Conservation (phyloP, 371 early-diverging fungal genomes). For the Apophysomyces variabilis region DNA sequence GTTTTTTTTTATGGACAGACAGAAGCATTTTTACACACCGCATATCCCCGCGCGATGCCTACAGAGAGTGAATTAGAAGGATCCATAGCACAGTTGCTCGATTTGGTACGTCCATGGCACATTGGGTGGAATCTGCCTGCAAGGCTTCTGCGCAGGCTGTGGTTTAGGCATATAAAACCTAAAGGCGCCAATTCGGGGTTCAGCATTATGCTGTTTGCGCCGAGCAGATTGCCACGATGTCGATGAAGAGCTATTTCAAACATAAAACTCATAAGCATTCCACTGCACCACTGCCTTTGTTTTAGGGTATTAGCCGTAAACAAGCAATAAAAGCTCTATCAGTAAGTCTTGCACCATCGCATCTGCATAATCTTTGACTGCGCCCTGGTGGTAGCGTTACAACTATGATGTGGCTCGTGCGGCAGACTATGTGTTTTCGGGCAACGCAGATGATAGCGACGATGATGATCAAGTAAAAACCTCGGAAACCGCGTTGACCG, state of each 20-base stretch:
- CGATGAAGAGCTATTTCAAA: too few species aligned
- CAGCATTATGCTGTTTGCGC: too few species aligned
- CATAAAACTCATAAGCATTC: too few species aligned
- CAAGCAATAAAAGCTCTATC: slow-evolving; percentile 47
- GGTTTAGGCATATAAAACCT: too few species aligned
- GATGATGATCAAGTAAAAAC: slow-evolving; percentile 11
- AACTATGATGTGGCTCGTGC: slow-evolving; percentile 56
- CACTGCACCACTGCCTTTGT: not conserved
- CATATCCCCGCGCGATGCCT: slow-evolving; percentile 8
- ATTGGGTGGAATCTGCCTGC: too few species aligned
- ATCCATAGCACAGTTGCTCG: slow-evolving; percentile 29
- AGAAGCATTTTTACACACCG: not conserved
- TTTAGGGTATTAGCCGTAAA: slow-evolving; percentile 43
- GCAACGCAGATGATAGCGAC: slow-evolving; percentile 25
- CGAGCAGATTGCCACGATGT: not conserved
- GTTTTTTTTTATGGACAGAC: too few species aligned
- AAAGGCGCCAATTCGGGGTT: too few species aligned
- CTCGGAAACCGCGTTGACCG: not conserved
- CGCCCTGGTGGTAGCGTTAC: slow-evolving; percentile 37
- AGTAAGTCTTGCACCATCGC: slow-evolving; percentile 25
- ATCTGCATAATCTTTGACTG: slow-evolving; percentile 1
- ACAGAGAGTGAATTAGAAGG: slow-evolving; percentile 9
- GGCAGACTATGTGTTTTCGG: slow-evolving; percentile 58
- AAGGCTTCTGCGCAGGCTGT: too few species aligned
- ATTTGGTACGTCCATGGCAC: slow-evolving; percentile 23